phyloP scores from a whole-genome alignment of 345 rosid genomes.

The Camelina sativa region DNA sequence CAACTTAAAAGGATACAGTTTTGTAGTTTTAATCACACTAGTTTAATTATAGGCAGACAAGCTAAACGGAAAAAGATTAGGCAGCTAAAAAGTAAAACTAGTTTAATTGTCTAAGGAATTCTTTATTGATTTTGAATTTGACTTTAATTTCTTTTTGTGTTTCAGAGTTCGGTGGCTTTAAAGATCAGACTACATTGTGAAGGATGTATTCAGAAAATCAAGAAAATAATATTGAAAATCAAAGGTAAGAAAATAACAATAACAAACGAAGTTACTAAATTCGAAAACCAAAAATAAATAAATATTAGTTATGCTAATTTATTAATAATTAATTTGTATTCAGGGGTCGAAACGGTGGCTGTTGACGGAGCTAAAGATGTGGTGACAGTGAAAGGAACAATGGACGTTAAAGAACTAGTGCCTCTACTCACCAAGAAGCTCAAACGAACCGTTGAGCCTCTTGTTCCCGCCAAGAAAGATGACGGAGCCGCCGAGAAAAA shows the following conservation, averaged over 20 bases:
- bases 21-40: conserved; percentile 12
- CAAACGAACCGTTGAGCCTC: conserved; percentile 66
- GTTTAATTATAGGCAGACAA: conserved; percentile 7
- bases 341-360: conserved; percentile 68
- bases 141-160: not conserved
- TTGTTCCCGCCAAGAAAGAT: conserved; percentile 60
- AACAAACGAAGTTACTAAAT: not conserved
- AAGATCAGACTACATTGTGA: conserved; percentile 72
- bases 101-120: not conserved
- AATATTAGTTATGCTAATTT: not conserved
- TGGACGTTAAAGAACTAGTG: conserved; percentile 64
- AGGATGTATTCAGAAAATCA: conserved; percentile 64
- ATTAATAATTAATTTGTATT: conserved; percentile 18
- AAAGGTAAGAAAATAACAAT: conserved; percentile 48
- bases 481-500: conserved; percentile 45
- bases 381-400: conserved; percentile 76
- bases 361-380: conserved; percentile 67
- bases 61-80: conserved; percentile 15
- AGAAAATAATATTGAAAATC: conserved; percentile 50
- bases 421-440: conserved; percentile 62
- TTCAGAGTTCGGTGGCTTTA: conserved; percentile 59
- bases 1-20: not conserved
- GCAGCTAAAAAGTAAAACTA: conserved; percentile 16
- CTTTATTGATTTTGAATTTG: conserved; percentile 11
- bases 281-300: not conserved